Evolutionary conservation across 768 basidiomycete genomes (phyloP).

Genomic region (Glaciozyma antarctica): DNA sequence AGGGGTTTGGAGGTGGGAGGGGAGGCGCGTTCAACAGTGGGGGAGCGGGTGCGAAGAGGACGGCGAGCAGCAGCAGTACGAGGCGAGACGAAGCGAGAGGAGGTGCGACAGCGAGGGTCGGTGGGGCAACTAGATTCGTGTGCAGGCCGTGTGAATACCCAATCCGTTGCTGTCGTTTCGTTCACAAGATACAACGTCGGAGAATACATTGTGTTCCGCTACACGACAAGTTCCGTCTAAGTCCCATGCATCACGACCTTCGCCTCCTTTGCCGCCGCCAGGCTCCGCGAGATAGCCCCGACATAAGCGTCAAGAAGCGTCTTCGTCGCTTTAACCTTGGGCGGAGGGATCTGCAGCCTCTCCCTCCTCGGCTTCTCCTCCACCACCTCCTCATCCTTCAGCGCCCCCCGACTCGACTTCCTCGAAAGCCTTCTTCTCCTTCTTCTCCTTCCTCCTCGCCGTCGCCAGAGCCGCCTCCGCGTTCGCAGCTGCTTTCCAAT

Average conservation of each 20-base stretch:
- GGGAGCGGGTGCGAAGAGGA: neutral
- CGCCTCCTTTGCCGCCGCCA: too few species aligned
- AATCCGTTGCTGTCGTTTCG: too few species aligned
- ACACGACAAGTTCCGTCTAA: too few species aligned
- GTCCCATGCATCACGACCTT: too few species aligned
- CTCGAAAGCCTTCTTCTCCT: neutral
- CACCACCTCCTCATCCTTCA: neutral
- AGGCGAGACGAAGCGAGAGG: neutral
- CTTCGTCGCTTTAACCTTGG: neutral
- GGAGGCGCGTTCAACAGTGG: neutral
- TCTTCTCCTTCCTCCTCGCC: slow-evolving; percentile 3
- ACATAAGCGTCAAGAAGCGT: neutral
- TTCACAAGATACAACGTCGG: too few species aligned
- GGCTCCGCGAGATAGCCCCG: neutral
- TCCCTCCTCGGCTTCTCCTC: neutral
- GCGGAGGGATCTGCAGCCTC: neutral
- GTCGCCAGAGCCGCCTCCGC: neutral
- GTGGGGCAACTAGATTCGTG: neutral
- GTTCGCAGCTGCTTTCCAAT: neutral
- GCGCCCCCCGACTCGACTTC: neutral
- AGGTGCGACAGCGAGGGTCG: neutral
- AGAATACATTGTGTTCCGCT: too few species aligned
- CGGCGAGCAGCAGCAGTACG: neutral
- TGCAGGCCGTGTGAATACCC: too few species aligned
- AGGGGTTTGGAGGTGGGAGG: neutral